Evolutionary conservation across 345 rosid species (phyloP).

Genomic region (Barbarea vulgaris): DNA sequence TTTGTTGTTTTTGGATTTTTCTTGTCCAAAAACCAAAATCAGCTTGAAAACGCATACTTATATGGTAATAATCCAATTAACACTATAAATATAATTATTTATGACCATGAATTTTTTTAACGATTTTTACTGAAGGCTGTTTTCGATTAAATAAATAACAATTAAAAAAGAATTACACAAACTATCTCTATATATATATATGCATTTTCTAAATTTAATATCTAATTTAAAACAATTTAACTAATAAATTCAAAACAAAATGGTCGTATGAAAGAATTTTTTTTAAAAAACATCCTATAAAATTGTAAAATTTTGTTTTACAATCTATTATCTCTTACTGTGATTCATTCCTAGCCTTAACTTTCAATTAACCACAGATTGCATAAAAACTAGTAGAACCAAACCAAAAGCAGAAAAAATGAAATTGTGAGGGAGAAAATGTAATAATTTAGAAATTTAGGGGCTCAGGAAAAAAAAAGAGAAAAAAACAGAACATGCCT

Average conservation of each 20-base stretch:
- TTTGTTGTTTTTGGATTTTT: too few species aligned
- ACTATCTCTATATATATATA: too few species aligned
- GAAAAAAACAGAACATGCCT: slow-evolving; percentile 49
- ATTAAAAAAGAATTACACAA: too few species aligned
- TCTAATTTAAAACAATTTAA: too few species aligned
- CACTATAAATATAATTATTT: too few species aligned
- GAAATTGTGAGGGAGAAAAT: slow-evolving; percentile 3
- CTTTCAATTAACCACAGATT: background rate
- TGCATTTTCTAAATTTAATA: too few species aligned
- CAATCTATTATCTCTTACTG: background rate
- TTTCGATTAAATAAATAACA: too few species aligned
- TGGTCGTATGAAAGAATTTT: background rate
- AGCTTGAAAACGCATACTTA: too few species aligned
- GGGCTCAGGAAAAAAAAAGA: background rate
- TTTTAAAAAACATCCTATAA: background rate
- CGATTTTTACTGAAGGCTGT: too few species aligned
- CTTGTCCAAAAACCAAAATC: too few species aligned
- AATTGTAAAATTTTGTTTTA: background rate
- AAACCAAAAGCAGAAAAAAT: background rate
- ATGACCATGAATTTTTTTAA: background rate
- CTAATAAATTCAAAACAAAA: too few species aligned
- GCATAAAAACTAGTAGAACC: background rate
- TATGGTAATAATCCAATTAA: too few species aligned
- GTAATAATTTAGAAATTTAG: background rate
- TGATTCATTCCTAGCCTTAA: background rate